Conservation (phyloP, 768 basidiomycete genomes). For the Basidioascus undulatus region DNA sequence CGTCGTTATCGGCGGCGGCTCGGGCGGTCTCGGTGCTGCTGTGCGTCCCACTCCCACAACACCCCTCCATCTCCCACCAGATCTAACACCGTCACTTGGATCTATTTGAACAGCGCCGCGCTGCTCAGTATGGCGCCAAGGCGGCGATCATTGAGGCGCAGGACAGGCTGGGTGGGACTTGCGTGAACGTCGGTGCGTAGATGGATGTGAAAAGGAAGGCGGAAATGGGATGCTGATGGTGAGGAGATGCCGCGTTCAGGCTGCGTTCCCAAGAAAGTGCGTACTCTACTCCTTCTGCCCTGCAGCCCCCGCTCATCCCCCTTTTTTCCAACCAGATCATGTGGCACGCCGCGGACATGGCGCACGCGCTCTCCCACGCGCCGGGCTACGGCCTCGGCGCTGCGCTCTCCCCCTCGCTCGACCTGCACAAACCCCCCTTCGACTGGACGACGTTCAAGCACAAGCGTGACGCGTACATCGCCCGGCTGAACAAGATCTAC, state of each 20-base stretch:
- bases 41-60: slow-evolving; percentile 23
- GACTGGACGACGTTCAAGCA: slow-evolving; percentile 79
- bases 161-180: slow-evolving; percentile 66
- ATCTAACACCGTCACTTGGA: not conserved
- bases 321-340: slow-evolving; percentile 37
- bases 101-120: slow-evolving; percentile 41
- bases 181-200: slow-evolving; percentile 80
- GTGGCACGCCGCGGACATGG: slow-evolving; percentile 87
- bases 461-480: slow-evolving; percentile 88
- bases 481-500: slow-evolving; percentile 69
- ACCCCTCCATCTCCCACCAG: not conserved
- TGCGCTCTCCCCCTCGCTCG: no score
- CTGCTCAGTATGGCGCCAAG: slow-evolving; percentile 75
- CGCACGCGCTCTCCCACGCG: slow-evolving; percentile 59
- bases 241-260: no score
- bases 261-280: slow-evolving; percentile 89
- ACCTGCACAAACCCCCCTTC: slow-evolving; percentile 25
- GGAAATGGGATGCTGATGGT: no score
- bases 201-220: no score
- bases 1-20: slow-evolving; percentile 77
- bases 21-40: slow-evolving; percentile 70
- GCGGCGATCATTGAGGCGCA: slow-evolving; percentile 60
- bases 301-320: not conserved
- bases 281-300: slow-evolving; percentile 5
- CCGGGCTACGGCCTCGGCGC: slow-evolving; percentile 29